Conservation (phyloP, 108 stramenopile species). For the Cyclotella choctawhatcheeana region DNA sequence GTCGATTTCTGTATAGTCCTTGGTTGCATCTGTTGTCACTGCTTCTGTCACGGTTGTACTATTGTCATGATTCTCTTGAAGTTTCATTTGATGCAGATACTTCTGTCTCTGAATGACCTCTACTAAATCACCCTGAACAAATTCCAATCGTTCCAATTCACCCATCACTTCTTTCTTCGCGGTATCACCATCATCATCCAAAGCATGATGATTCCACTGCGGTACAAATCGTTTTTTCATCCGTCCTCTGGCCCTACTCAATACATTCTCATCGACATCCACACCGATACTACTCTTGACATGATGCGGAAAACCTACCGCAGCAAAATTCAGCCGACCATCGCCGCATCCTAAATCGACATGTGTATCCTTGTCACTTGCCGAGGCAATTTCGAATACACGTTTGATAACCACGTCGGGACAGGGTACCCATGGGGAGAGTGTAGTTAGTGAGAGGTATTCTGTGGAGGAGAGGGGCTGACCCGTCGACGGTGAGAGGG, state of each 20-base stretch:
- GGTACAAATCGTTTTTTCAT: slow-evolving; percentile 44
- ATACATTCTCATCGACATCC: slow-evolving; percentile 80
- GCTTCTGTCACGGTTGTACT: no score
- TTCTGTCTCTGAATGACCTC: slow-evolving; percentile 32
- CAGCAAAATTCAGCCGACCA: slow-evolving; percentile 82
- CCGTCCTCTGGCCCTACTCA: slow-evolving; percentile 41
- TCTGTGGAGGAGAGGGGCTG: slow-evolving; percentile 50
- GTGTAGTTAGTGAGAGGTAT: slow-evolving; percentile 68
- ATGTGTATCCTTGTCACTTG: slow-evolving; percentile 58
- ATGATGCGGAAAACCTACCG: slow-evolving; percentile 55
- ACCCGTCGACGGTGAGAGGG: slow-evolving; percentile 3
- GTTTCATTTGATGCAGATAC: slow-evolving; percentile 13
- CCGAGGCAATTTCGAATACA: slow-evolving; percentile 73
- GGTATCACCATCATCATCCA: slow-evolving; percentile 57
- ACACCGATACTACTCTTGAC: slow-evolving; percentile 68
- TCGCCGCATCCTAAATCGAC: slow-evolving; percentile 89
- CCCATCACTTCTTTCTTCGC: slow-evolving; percentile 51
- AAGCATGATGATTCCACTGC: not conserved
- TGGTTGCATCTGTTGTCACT: not conserved
- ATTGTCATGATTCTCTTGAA: not conserved
- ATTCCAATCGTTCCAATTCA: slow-evolving; percentile 60
- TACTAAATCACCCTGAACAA: slow-evolving; percentile 73
- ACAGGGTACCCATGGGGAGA: slow-evolving; percentile 85
- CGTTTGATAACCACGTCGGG: slow-evolving; percentile 76
- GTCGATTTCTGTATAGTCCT: slow-evolving; percentile 20